phyloP scores from a whole-genome alignment of 2,329 filamentous ascomycete species.

The Microdochium nivale region DNA sequence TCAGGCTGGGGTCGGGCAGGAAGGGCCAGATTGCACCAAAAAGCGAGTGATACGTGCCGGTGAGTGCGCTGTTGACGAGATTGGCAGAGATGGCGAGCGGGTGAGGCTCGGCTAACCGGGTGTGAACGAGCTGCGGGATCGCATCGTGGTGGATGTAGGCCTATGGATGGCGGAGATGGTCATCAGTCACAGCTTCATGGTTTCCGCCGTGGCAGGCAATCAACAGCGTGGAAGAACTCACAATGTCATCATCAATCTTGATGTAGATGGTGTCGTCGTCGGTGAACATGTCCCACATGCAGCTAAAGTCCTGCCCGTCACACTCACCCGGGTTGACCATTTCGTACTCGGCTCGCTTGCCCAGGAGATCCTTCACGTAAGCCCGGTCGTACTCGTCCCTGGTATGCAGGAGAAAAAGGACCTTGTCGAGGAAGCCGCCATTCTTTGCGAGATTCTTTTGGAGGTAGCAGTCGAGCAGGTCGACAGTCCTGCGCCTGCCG shows the following conservation, averaged over 20 bases:
- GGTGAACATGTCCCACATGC: constrained; percentile 20
- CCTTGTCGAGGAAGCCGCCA: constrained; percentile 33
- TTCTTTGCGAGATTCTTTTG: constrained; percentile 34
- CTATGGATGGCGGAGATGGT: constrained; percentile 2
- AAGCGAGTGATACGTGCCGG: constrained; percentile 45
- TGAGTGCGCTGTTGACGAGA: constrained; percentile 45
- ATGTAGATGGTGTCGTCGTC: constrained; percentile 30
- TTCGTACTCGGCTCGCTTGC: too few species aligned
- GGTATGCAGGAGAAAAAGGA: constrained; percentile 34
- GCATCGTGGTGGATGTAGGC: constrained; percentile 23
- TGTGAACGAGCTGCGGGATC: constrained; percentile 44
- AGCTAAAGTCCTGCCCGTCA: constrained; percentile 23
- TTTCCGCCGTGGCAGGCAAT: neutral
- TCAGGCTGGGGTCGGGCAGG: constrained; percentile 33
- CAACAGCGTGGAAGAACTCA: constrained; percentile 13
- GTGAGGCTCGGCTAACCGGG: constrained; percentile 40
- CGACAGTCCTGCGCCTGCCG: constrained; percentile 31
- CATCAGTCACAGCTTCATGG: too few species aligned
- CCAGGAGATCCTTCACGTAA: constrained; percentile 15
- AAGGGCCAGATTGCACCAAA: constrained; percentile 44
- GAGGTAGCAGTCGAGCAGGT: constrained; percentile 36
- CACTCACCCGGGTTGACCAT: constrained; percentile 23
- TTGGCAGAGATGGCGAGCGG: constrained; percentile 45
- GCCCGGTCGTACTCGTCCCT: constrained; percentile 25
- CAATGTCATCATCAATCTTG: constrained; percentile 35